Base-by-base conservation (phyloP, 208 protist species). In the Porcisia deanei region DNA sequence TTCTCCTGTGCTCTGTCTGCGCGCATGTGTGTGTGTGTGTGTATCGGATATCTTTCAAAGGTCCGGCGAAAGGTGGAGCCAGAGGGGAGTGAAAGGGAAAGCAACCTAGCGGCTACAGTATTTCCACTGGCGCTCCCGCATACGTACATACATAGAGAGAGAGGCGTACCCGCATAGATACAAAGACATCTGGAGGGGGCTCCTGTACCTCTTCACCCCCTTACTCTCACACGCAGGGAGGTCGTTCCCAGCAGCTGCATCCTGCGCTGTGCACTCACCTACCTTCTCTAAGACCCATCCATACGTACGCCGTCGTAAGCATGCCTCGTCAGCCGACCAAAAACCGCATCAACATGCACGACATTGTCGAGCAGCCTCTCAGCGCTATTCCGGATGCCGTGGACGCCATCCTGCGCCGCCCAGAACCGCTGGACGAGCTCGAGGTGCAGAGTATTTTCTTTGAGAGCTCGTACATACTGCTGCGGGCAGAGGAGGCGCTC, bases 321-420 rank as follows among this genome's bases (percentile, higher is more conserved):
- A 94, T 96, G 89, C 84, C 84, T 30, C 89, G 85, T 7, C 87
- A 89, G 43, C 89, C 89, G 5, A 91, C 81, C 14, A 95, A 91
- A 73, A 96, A 96, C 69, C 86, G 86, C 80, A 93, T 97, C 63
- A 95, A 95, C 75, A 96, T 97, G 91, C 93, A 95, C 78, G 94
- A 97, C 75, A 94, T 97, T 68, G 81, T 97, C 25, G 85, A 83
- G 61, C 88, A 95, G 79, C 90, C 94, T 9, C 85, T 96, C 55
- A 87, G 76, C 10, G 89, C 89, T 49, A 82, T 96, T 14, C 78
- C 85, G 7, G 91, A 89, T 45, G 91, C 91, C 30, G 89, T 97
- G 47, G 88, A 94, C 60, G 90, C 94, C n/a, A 83, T 93, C 57
- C 77, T 97, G 67, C 85, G 85, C 45, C 91, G 91, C 55, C 91